Base-by-base conservation (phyloP, 768 basidiomycete genomes). In the Coprinopsis marcescibilis region DNA sequence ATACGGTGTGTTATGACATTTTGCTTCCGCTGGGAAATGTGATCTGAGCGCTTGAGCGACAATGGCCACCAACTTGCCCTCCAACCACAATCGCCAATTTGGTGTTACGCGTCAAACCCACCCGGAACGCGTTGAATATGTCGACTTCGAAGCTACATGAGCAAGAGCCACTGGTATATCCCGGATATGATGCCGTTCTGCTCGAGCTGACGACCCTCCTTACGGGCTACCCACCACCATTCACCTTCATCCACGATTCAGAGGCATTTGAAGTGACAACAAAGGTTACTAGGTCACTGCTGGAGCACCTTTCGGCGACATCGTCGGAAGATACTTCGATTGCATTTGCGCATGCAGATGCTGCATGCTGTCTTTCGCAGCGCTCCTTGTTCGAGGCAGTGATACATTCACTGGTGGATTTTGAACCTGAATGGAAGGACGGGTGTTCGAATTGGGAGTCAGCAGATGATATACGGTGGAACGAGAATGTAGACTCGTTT, bases 401-500 rank as follows among this genome's bases (percentile, higher is more conserved):
- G 5, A 63, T 90, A 45, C 83, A 89, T 55, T 57, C 70, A 4
- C 68, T 89, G 3, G 75, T 78, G 2, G 60, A 61, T 8, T 82
- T 79, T 77, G 65, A 60, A 12, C 70, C 78, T 7, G 58, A 62
- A 4, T 87, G 84, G 85, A 70, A 73, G 19, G 64, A 75, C 4
- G 84, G 81, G 12, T 82, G 81, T 50, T 61, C 60, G 20, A 79
- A 80, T 46, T 87, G 84, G 85, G 57, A 59, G 7, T 55, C 65
- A 6, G 65, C 62, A 12, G 67, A 65, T 4, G 60, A 60, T 6
- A 58, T 70, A 42, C 56, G 75, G 48, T 84, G 73, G 66, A 86
- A 81, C 55, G 81, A 83, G 26, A 81, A 67, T 47, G 57, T 88
- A 19, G 86, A 88, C 46, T 67, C 70, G 11, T 89, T 89, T 53